Percentiles rank a stretch among this genome's conserved stretches.
Evolutionary conservation across 441 rosid species (phyloP).

Genomic region (Viola pubescens): DNA sequence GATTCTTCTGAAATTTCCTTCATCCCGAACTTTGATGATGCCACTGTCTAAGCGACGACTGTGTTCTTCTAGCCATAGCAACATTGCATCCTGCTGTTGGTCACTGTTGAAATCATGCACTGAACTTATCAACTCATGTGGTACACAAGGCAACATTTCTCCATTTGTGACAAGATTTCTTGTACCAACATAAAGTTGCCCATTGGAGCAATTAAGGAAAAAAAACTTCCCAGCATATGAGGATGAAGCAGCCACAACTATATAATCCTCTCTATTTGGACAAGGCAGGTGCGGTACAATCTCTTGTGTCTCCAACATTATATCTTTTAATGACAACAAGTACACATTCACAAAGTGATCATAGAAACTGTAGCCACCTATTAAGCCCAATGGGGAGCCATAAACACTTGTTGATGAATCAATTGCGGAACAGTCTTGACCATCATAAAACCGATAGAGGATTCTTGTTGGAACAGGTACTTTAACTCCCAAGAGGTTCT

Average conservation of each 20-base stretch:
- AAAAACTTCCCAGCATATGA: constrained; percentile 35
- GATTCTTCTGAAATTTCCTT: constrained; percentile 30
- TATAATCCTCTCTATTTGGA: constrained; percentile 19
- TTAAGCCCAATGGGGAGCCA: constrained; percentile 42
- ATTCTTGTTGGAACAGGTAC: constrained; percentile 73
- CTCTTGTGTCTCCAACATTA: constrained; percentile 36
- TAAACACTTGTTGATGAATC: background rate
- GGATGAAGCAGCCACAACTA: constrained; percentile 55
- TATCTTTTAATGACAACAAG: constrained; percentile 43
- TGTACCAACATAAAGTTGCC: constrained; percentile 66
- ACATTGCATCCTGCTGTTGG: constrained; percentile 57
- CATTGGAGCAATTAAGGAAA: constrained; percentile 68
- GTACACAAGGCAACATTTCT: constrained; percentile 72
- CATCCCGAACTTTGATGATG: constrained; percentile 34
- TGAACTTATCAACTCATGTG: constrained; percentile 37
- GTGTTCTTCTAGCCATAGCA: constrained; percentile 85
- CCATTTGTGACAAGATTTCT: constrained; percentile 28
- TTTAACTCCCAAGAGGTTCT: constrained; percentile 43
- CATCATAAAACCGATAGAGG: constrained; percentile 74
- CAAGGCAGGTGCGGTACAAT: constrained; percentile 20
- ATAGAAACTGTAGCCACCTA: constrained; percentile 68
- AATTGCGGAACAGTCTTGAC: constrained; percentile 39
- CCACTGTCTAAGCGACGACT: constrained; percentile 46
- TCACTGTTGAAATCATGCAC: constrained; percentile 34
- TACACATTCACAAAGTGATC: constrained; percentile 52